Evolutionary conservation across 768 basidiomycete genomes (phyloP).

Genomic region (Pisolithus marmoratus): DNA sequence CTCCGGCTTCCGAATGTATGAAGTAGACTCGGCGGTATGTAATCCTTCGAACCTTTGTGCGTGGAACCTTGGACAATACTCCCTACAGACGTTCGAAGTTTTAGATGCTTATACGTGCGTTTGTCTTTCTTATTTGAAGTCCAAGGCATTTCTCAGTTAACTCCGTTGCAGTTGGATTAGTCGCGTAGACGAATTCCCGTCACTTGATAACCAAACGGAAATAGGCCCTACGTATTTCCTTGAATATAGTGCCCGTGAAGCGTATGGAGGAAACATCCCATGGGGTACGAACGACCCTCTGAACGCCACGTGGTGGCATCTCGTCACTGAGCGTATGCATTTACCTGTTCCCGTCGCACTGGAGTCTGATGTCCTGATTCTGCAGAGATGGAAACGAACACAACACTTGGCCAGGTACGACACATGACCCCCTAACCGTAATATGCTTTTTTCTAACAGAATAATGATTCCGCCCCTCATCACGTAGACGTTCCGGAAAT

Average conservation of each 20-base stretch:
- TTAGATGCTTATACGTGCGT: constrained; percentile 69
- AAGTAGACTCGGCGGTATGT: constrained; percentile 33
- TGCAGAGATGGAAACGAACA: constrained; percentile 19
- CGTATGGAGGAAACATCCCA: constrained; percentile 48
- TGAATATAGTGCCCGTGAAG: constrained; percentile 65
- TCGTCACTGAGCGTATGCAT: constrained; percentile 57
- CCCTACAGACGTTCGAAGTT: constrained; percentile 60
- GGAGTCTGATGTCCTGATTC: background rate
- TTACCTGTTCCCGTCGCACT: background rate
- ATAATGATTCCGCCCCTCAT: background rate
- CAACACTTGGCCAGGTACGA: constrained; percentile 19
- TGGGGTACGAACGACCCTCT: constrained; percentile 62
- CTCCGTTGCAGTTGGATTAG: constrained; percentile 49
- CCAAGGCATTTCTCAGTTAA: background rate
- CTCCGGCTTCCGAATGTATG: constrained; percentile 55
- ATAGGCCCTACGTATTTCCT: constrained; percentile 52
- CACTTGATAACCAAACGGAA: constrained; percentile 48
- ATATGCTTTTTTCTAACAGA: background rate
- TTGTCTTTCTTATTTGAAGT: background rate
- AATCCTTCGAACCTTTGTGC: background rate
- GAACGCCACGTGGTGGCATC: constrained; percentile 79
- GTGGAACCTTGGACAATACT: background rate
- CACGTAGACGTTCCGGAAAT: constrained; percentile 50
- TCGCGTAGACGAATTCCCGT: constrained; percentile 52
- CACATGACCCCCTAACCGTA: background rate